Evolutionary conservation across 2,329 filamentous ascomycete species (phyloP).

Genomic region (Sclerotinia sclerotiorum): DNA sequence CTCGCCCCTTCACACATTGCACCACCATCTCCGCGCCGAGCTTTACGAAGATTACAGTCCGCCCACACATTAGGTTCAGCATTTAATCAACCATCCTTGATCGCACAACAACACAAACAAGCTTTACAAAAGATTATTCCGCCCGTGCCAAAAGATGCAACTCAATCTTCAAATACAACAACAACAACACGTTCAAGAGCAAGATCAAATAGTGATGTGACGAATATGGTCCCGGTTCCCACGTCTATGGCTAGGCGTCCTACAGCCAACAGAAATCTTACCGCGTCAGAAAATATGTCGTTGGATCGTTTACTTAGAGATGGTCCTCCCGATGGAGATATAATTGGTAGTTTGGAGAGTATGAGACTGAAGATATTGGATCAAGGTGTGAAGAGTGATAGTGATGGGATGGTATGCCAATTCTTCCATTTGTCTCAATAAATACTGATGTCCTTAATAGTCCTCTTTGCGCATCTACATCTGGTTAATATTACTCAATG

Average conservation of each 20-base stretch:
- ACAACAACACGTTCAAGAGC: slow-evolving; percentile 48
- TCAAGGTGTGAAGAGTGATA: slow-evolving; percentile 73
- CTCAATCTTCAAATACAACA: slow-evolving; percentile 28
- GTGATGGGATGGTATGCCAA: slow-evolving; percentile 72
- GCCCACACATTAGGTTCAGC: slow-evolving; percentile 67
- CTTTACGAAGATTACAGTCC: slow-evolving; percentile 72
- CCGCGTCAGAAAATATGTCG: slow-evolving; percentile 55
- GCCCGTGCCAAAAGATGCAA: slow-evolving; percentile 20
- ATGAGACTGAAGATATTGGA: slow-evolving; percentile 71
- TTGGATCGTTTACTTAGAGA: slow-evolving; percentile 78
- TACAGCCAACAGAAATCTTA: slow-evolving; percentile 49
- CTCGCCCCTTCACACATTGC: slow-evolving; percentile 45
- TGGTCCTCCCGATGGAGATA: slow-evolving; percentile 72
- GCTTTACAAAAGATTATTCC: slow-evolving; percentile 41
- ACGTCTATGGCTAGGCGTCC: slow-evolving; percentile 47
- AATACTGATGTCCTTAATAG: slow-evolving; percentile 47
- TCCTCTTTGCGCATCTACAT: slow-evolving; percentile 92
- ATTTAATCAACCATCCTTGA: slow-evolving; percentile 52
- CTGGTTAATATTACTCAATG: slow-evolving; percentile 91
- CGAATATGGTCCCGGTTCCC: slow-evolving; percentile 44
- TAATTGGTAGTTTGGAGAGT: slow-evolving; percentile 65
- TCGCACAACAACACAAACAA: slow-evolving; percentile 61
- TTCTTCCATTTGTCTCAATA: slow-evolving; percentile 19
- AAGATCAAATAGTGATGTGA: slow-evolving; percentile 73
- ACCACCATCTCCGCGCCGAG: slow-evolving; percentile 63